Conservation (phyloP, 495 filamentous ascomycete genomes). For the Penicillium goetzii region DNA sequence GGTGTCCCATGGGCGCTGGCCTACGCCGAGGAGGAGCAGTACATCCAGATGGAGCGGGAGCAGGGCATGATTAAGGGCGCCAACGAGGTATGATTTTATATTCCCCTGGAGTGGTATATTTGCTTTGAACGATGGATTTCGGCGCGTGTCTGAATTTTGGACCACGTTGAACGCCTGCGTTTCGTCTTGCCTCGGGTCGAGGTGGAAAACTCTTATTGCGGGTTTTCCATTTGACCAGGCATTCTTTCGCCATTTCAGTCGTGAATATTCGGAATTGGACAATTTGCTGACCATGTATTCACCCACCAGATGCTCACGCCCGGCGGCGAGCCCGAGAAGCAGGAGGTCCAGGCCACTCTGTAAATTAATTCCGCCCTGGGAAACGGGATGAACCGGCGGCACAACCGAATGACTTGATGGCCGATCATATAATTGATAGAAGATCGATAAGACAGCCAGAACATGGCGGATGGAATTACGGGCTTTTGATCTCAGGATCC, state of each 20-base stretch:
- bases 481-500: not conserved
- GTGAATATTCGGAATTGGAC: not conserved
- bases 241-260: not conserved
- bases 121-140: slow-evolving; percentile 3
- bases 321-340: slow-evolving; percentile 40
- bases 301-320: slow-evolving; percentile 51
- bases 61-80: slow-evolving; percentile 90
- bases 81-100: slow-evolving; percentile 58
- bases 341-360: slow-evolving; percentile 45
- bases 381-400: slow-evolving; percentile 24
- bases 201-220: slow-evolving; percentile 9
- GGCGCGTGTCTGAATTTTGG: not conserved
- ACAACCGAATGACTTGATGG: slow-evolving; percentile 14
- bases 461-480: slow-evolving; percentile 4
- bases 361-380: slow-evolving; percentile 39
- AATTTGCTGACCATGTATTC: slow-evolving; percentile 19
- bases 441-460: not conserved
- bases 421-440: slow-evolving; percentile 10
- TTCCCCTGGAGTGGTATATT: not conserved
- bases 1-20: slow-evolving; percentile 92
- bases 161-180: not conserved
- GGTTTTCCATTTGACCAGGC: not conserved
- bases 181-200: not conserved
- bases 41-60: slow-evolving; percentile 95
- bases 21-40: slow-evolving; percentile 92